Evolutionary conservation across 345 rosid genomes (phyloP).

Genomic region (Isatis tinctoria): DNA sequence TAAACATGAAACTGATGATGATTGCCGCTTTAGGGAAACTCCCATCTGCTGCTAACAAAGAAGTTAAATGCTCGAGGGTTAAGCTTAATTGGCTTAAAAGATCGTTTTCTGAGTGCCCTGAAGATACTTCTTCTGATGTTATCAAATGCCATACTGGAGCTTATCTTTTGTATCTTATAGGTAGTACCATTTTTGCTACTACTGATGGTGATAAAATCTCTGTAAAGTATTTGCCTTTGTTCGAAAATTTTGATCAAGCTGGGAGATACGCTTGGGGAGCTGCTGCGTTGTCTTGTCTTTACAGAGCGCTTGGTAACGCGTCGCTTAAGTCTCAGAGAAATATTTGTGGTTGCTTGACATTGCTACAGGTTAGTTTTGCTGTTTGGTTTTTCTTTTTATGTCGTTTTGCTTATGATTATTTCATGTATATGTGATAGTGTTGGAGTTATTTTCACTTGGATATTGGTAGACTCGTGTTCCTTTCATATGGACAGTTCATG

Average conservation of each 20-base stretch:
- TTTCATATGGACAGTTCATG: constrained; percentile 52
- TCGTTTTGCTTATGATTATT: background rate
- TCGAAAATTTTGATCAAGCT: constrained; percentile 59
- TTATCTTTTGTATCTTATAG: constrained; percentile 64
- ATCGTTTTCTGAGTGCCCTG: constrained; percentile 56
- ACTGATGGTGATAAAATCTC: constrained; percentile 83
- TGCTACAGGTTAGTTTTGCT: constrained; percentile 51
- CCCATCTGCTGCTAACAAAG: constrained; percentile 49
- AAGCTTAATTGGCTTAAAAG: constrained; percentile 78
- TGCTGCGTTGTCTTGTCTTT: constrained; percentile 62
- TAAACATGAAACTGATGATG: no score
- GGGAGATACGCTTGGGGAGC: constrained; percentile 80
- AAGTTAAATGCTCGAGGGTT: constrained; percentile 76
- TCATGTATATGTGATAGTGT: constrained; percentile 36
- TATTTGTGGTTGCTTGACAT: constrained; percentile 72
- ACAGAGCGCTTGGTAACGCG: constrained; percentile 51
- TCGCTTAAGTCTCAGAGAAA: constrained; percentile 71
- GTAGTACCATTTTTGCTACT: constrained; percentile 75
- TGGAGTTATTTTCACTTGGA: constrained; percentile 81
- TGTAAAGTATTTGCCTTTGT: constrained; percentile 71
- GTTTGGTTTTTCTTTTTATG: background rate
- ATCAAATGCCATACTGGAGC: constrained; percentile 58
- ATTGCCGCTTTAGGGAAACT: constrained; percentile 55
- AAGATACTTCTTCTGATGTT: constrained; percentile 46
- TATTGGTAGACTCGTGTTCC: constrained; percentile 55